phyloP scores from a whole-genome alignment of 331 rosid genomes.

The Arachis monticola region DNA sequence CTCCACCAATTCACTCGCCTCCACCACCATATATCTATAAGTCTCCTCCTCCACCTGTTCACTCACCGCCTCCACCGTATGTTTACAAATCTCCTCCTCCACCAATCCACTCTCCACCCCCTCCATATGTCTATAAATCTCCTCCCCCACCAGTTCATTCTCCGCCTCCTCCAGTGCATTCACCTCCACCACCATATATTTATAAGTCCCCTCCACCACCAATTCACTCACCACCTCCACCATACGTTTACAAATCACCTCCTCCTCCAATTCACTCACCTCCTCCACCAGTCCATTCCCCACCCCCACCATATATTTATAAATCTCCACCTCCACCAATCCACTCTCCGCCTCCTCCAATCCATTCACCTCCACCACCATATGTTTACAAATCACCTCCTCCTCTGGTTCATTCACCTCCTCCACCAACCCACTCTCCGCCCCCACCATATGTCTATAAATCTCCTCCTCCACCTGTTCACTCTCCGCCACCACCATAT shows the following conservation, averaged over 20 bases:
- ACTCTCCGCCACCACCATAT: background rate
- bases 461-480: background rate
- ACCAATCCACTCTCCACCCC: too few relatives aligned
- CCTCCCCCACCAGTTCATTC: too few relatives aligned
- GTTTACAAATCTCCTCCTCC: too few relatives aligned
- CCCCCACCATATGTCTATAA: too few relatives aligned
- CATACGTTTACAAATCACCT: conserved; percentile 12
- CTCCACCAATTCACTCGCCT: too few relatives aligned
- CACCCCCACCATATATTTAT: background rate
- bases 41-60: too few relatives aligned
- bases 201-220: too few relatives aligned
- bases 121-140: too few relatives aligned
- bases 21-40: too few relatives aligned
- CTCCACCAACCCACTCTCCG: background rate
- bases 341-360: background rate
- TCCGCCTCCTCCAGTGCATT: too few relatives aligned
- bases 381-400: conserved; percentile 4
- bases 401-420: background rate
- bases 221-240: background rate
- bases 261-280: conserved; percentile 3
- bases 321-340: conserved; percentile 17
- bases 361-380: background rate
- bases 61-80: too few relatives aligned
- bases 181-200: too few relatives aligned
- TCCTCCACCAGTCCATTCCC: background rate